Percentiles rank a stretch among this genome's conserved stretches.
Evolutionary conservation across 1,284 basidiomycete genomes (phyloP).

Genomic region (Moesziomyces sp.): DNA sequence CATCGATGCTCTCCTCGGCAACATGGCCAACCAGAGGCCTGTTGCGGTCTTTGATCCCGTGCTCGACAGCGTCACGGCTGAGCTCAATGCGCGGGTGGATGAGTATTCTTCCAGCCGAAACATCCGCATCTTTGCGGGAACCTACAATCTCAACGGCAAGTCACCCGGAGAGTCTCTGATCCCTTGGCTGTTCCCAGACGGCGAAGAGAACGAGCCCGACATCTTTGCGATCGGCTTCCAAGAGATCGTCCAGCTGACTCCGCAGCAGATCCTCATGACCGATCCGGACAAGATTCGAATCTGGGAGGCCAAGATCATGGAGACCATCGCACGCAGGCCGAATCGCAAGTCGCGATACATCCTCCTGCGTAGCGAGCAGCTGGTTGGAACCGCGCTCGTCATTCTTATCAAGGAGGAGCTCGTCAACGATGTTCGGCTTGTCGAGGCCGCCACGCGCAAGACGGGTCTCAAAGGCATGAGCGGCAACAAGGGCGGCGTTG

Average conservation of each 20-base stretch:
- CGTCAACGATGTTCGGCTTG: slow-evolving; percentile 82
- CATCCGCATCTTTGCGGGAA: slow-evolving; percentile 85
- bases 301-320: slow-evolving; percentile 87
- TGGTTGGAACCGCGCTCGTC: slow-evolving; percentile 93
- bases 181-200: slow-evolving; percentile 85
- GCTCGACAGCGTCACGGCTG: slow-evolving; percentile 82
- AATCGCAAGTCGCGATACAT: slow-evolving; percentile 81
- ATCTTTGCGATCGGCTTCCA: slow-evolving; percentile 78
- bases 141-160: slow-evolving; percentile 95
- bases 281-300: slow-evolving; percentile 82
- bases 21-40: slow-evolving; percentile 84
- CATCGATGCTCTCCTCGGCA: slow-evolving; percentile 95
- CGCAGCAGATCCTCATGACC: slow-evolving; percentile 90
- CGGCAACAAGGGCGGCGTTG: slow-evolving; percentile 90
- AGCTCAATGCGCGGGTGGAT: slow-evolving; percentile 70
- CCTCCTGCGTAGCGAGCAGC: slow-evolving; percentile 88
- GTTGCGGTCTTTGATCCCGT: slow-evolving; percentile 94
- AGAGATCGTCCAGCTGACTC: slow-evolving; percentile 95
- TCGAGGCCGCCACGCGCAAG: slow-evolving; percentile 93
- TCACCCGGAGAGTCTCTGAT: slow-evolving; percentile 81
- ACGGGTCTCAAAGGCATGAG: slow-evolving; percentile 96
- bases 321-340: slow-evolving; percentile 78
- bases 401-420: slow-evolving; percentile 83
- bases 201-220: slow-evolving; percentile 66
- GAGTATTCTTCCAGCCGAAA: slow-evolving; percentile 86